Evolutionary conservation across 2,329 filamentous ascomycete genomes (phyloP).

Genomic region (Aaosphaeria pasadenensis): DNA sequence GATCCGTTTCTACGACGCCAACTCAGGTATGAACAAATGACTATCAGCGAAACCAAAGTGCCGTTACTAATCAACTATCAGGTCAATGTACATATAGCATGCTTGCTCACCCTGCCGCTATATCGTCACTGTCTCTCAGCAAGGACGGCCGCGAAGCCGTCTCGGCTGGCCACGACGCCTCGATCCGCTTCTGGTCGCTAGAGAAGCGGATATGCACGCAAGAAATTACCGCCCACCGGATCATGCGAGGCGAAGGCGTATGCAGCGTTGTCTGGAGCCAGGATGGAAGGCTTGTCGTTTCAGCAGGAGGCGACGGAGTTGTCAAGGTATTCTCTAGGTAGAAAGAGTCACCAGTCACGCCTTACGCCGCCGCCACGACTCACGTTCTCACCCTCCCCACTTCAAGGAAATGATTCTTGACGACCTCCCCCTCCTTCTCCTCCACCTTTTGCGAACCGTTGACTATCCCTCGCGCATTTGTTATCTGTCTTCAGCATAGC

Average conservation of each 20-base stretch:
- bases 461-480: not conserved
- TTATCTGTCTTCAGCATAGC: not conserved
- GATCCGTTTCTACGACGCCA: slow-evolving; percentile 96
- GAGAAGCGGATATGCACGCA: slow-evolving; percentile 95
- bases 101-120: slow-evolving; percentile 91
- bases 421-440: not conserved
- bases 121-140: slow-evolving; percentile 86
- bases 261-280: slow-evolving; percentile 94
- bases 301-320: slow-evolving; percentile 89
- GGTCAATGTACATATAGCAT: slow-evolving; percentile 99
- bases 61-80: slow-evolving; percentile 35
- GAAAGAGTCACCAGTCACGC: not conserved
- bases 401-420: not conserved
- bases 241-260: slow-evolving; percentile 95
- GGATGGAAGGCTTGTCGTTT: slow-evolving; percentile 91
- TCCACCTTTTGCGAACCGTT: too few relatives aligned
- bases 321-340: slow-evolving; percentile 76
- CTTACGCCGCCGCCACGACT: not conserved
- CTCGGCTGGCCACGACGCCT: slow-evolving; percentile 92
- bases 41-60: not conserved
- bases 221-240: slow-evolving; percentile 86
- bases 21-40: slow-evolving; percentile 73
- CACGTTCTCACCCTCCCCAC: not conserved
- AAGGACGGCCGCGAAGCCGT: slow-evolving; percentile 93
- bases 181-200: slow-evolving; percentile 92